Conservation (phyloP, 306 rosid genomes). For the Herpetospermum pedunculosum region DNA sequence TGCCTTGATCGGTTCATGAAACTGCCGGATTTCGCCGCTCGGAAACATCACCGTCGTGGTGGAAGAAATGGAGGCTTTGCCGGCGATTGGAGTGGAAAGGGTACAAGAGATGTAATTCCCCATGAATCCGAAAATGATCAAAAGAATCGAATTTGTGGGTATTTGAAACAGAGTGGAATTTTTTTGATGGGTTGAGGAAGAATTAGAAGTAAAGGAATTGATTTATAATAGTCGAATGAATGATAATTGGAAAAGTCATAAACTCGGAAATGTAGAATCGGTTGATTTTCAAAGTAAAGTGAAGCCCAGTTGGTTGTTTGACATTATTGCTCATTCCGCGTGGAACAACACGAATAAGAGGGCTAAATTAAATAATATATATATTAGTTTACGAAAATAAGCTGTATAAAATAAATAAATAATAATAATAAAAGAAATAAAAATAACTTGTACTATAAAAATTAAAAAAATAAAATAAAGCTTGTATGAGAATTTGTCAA, state of each 20-base stretch:
- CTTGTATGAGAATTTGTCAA: too few relatives aligned
- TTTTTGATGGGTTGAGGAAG: not conserved
- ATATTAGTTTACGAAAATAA: not conserved
- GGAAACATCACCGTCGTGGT: constrained; percentile 51
- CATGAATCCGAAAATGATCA: constrained; percentile 17
- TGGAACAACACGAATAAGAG: not conserved
- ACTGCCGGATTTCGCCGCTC: constrained; percentile 34
- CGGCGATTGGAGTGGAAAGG: constrained; percentile 23
- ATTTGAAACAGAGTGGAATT: too few relatives aligned
- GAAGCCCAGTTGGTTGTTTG: not conserved
- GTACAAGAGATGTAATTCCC: constrained; percentile 75
- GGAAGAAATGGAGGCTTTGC: constrained; percentile 11
- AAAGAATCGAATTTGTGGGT: not conserved
- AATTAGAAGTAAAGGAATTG: not conserved
- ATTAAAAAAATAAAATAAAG: too few relatives aligned
- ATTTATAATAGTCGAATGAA: not conserved
- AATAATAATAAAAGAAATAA: too few relatives aligned
- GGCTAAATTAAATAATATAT: not conserved
- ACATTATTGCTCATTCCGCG: constrained; percentile 6
- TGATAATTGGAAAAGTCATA: not conserved
- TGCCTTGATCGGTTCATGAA: constrained; percentile 31
- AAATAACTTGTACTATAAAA: too few relatives aligned
- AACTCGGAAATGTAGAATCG: not conserved
- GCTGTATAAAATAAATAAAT: too few relatives aligned
- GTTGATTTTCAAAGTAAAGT: not conserved